Conservation (phyloP, 2,329 filamentous ascomycete species). For the Diplodia corticola region DNA sequence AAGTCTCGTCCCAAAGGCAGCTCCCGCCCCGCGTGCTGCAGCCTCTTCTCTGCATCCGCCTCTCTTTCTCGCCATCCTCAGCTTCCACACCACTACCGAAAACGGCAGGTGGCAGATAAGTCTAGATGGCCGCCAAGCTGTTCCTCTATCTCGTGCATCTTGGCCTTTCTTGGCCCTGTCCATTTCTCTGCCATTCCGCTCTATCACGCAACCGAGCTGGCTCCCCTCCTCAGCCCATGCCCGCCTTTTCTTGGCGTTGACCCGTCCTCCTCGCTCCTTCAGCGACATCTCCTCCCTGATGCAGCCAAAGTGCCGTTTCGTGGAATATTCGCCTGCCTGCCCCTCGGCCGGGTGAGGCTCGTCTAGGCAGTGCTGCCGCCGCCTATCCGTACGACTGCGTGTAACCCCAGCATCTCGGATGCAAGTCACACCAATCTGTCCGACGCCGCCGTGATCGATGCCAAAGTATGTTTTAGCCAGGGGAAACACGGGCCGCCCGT, state of each 20-base stretch:
- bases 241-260: neutral
- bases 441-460: neutral
- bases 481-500: neutral
- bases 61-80: neutral
- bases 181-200: constrained; percentile 5
- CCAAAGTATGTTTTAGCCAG: constrained; percentile 4
- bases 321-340: neutral
- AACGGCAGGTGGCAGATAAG: constrained; percentile 16
- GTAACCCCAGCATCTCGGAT: neutral
- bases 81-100: constrained; percentile 2
- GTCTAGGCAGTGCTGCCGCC: constrained; percentile 6
- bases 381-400: neutral
- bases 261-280: neutral
- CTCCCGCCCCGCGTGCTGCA: too few species aligned
- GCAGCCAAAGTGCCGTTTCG: neutral
- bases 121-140: constrained; percentile 4
- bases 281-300: neutral
- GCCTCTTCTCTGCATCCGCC: neutral
- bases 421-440: constrained; percentile 6
- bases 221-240: neutral
- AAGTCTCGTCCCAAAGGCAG: neutral
- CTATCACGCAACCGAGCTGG: neutral
- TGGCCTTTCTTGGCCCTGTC: constrained; percentile 3
- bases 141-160: neutral
- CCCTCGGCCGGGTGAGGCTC: constrained; percentile 1